Percentiles rank a stretch among this genome's conserved stretches.
Evolutionary conservation across 1,139 yeast genomes (phyloP).

Genomic region (Yamadazyma conglobata): DNA sequence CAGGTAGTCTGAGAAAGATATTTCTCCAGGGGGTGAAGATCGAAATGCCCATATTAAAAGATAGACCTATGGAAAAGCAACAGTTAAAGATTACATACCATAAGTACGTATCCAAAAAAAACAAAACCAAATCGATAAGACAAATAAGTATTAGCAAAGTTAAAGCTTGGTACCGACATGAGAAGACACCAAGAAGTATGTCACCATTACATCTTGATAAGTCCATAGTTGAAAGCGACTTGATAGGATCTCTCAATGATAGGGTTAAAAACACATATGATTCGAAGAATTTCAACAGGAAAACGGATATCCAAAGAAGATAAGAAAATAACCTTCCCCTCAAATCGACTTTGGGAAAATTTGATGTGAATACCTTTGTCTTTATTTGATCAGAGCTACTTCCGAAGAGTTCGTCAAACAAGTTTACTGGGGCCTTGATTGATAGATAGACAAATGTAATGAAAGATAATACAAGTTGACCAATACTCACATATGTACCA

Average conservation of each 20-base stretch:
- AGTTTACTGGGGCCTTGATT: constrained; percentile 45
- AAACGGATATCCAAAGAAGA: constrained; percentile 65
- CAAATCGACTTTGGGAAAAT: constrained; percentile 51
- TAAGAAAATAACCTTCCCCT: constrained; percentile 56
- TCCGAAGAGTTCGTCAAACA: constrained; percentile 32
- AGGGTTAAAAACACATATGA: constrained; percentile 79
- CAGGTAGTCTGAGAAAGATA: constrained; percentile 70
- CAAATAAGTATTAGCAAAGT: constrained; percentile 54
- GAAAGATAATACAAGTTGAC: constrained; percentile 60
- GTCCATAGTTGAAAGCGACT: constrained; percentile 60
- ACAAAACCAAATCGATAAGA: constrained; percentile 66
- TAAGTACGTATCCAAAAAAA: constrained; percentile 79
- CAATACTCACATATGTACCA: constrained; percentile 51
- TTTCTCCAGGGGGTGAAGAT: constrained; percentile 87
- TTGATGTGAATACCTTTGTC: constrained; percentile 7
- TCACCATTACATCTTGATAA: constrained; percentile 66
- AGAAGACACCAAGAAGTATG: constrained; percentile 37
- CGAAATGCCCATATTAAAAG: constrained; percentile 74
- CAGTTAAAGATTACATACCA: constrained; percentile 88
- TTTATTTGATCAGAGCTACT: constrained; percentile 6
- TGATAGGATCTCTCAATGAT: constrained; percentile 74
- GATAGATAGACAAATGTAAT: constrained; percentile 61
- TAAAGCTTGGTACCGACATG: constrained; percentile 62
- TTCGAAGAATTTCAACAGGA: constrained; percentile 70
- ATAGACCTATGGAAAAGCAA: constrained; percentile 63